Evolutionary conservation across 106 monocot species (phyloP).

Genomic region (Phalaenopsis equestris): DNA sequence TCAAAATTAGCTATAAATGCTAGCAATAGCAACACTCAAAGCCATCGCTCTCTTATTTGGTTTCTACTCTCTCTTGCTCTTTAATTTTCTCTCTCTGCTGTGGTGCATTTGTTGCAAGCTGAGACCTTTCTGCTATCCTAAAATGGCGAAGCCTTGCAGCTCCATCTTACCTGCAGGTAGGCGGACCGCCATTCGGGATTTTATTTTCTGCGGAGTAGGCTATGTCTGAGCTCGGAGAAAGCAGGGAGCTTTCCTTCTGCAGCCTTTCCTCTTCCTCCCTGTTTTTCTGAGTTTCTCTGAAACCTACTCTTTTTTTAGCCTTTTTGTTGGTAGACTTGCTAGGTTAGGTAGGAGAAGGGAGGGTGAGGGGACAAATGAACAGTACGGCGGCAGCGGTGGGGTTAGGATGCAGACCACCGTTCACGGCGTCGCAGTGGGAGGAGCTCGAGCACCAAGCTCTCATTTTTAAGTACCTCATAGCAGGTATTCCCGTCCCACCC

Average conservation of each 20-base stretch:
- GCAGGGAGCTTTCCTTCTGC: not conserved
- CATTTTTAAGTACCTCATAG: conserved; percentile 41
- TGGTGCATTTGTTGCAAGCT: conserved; percentile 8
- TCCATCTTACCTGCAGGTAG: not conserved
- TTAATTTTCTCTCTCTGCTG: not conserved
- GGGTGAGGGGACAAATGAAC: conserved; percentile 13
- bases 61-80: not conserved
- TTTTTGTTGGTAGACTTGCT: not conserved
- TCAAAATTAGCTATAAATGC: not conserved
- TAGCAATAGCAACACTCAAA: conserved; percentile 3
- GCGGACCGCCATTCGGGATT: not conserved
- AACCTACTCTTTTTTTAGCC: not conserved
- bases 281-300: conserved; percentile 6
- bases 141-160: conserved; percentile 9
- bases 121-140: not conserved
- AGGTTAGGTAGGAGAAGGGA: not conserved
- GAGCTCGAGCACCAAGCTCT: conserved; percentile 57
- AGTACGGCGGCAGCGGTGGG: conserved; percentile 14
- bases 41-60: not conserved
- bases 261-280: conserved; percentile 3
- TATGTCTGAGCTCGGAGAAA: conserved; percentile 14
- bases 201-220: conserved; percentile 1
- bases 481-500: conserved; percentile 33
- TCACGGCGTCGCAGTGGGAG: conserved; percentile 52
- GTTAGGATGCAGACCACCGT: conserved; percentile 17